Conservation (phyloP, 2,329 filamentous ascomycete species). For the Pyricularia sp. region DNA sequence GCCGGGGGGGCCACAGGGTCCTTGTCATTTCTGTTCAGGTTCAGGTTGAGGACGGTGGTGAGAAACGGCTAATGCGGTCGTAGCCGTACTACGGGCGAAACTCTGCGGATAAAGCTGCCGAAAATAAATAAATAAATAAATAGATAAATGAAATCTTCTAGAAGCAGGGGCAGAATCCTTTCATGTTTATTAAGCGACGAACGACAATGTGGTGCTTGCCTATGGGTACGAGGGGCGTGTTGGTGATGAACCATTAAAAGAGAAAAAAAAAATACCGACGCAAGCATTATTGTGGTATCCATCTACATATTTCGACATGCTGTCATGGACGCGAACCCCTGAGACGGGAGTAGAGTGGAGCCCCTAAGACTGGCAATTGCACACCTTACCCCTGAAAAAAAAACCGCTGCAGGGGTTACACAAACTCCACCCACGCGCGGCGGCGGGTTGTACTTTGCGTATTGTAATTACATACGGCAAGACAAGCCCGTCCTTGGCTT, state of each 20-base stretch:
- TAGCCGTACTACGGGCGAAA: neutral
- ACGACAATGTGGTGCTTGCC: neutral
- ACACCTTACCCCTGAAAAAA: neutral
- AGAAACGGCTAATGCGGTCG: neutral
- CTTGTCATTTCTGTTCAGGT: neutral
- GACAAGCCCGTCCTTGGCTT: neutral
- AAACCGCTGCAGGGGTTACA: neutral
- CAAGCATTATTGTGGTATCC: neutral
- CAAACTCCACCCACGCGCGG: neutral
- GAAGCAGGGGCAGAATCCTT: neutral
- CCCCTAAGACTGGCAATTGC: neutral
- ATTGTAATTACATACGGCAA: no score
- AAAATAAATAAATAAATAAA: no score
- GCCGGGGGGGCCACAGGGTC: neutral
- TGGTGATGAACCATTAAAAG: neutral
- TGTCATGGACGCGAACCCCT: neutral
- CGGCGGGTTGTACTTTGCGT: no score
- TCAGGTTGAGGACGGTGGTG: neutral
- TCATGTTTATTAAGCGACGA: neutral
- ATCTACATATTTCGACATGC: neutral
- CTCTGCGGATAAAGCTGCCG: neutral
- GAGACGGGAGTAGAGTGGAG: neutral
- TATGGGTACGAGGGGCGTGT: neutral
- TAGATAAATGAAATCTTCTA: neutral
- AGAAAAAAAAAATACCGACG: no score